Conservation (phyloP, 2,329 filamentous ascomycete genomes). For the Zymoseptoria passerinii region DNA sequence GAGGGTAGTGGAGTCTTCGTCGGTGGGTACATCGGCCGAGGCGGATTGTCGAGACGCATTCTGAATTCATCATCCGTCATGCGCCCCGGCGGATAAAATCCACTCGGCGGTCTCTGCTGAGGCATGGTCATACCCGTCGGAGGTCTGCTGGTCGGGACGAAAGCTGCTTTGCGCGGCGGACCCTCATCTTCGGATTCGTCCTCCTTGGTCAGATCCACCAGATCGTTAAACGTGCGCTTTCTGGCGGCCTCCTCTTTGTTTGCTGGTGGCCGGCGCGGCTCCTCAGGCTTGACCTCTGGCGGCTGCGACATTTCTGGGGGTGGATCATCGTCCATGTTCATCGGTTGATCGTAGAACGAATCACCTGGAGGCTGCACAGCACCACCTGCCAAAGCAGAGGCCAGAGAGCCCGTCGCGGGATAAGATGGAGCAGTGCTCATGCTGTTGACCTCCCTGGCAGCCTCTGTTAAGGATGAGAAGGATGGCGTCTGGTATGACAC, state of each 20-base stretch:
- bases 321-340: background rate
- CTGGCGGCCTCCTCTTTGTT: slow-evolving; percentile 49
- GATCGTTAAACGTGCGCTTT: slow-evolving; percentile 46
- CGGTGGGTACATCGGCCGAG: background rate
- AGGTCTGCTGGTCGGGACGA: background rate
- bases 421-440: slow-evolving; percentile 10
- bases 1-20: slow-evolving; percentile 1
- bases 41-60: background rate
- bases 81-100: background rate
- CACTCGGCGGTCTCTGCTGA: background rate
- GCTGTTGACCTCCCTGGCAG: slow-evolving; percentile 18
- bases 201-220: slow-evolving; percentile 44
- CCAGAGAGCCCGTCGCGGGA: slow-evolving; percentile 3
- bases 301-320: slow-evolving; percentile 5
- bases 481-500: slow-evolving; percentile 22
- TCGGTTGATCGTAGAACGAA: slow-evolving; percentile 5
- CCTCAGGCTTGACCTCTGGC: slow-evolving; percentile 16
- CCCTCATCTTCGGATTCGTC: slow-evolving; percentile 40
- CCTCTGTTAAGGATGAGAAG: slow-evolving; percentile 20
- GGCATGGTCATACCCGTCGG: background rate
- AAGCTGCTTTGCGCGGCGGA: slow-evolving; percentile 30
- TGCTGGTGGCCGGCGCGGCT: slow-evolving; percentile 27
- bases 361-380: background rate
- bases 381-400: slow-evolving; percentile 5
- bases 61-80: background rate